Evolutionary conservation across 1,284 basidiomycete genomes (phyloP).

Genomic region (Boletus coffeatus): DNA sequence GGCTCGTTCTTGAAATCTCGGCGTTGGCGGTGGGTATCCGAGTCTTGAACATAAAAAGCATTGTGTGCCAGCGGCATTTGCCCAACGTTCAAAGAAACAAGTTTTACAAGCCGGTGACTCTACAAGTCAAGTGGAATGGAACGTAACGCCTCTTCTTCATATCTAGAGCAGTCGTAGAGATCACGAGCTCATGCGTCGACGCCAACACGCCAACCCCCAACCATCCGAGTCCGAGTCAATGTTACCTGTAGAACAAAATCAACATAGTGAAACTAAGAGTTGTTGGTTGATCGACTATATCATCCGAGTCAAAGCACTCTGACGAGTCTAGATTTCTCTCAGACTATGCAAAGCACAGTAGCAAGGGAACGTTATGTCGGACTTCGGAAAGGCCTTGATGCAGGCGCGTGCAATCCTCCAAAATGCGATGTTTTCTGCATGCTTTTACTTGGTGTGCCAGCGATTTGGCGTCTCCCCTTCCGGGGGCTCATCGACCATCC

Average conservation of each 20-base stretch:
- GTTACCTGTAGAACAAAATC: not conserved
- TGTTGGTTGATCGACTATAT: conserved; percentile 39
- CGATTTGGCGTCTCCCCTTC: conserved; percentile 40
- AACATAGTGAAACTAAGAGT: not conserved
- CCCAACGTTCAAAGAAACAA: conserved; percentile 44
- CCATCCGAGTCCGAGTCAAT: conserved; percentile 21
- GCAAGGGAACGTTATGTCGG: conserved; percentile 53
- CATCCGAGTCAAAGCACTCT: conserved; percentile 23
- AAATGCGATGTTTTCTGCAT: conserved; percentile 58
- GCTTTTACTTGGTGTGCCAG: not conserved
- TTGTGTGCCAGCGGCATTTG: not conserved
- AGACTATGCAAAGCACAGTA: conserved; percentile 56
- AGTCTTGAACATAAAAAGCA: conserved; percentile 32
- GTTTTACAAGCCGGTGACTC: conserved; percentile 44
- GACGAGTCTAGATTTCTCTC: conserved; percentile 36
- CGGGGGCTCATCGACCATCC: conserved; percentile 45
- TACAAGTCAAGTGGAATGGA: conserved; percentile 45
- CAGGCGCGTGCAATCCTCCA: conserved; percentile 66
- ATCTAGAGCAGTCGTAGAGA: conserved; percentile 48
- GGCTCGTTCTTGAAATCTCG: not conserved
- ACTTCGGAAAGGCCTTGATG: conserved; percentile 46
- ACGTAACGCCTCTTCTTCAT: conserved; percentile 43
- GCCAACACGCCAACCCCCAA: conserved; percentile 37
- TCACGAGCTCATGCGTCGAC: conserved; percentile 38
- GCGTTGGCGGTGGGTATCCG: conserved; percentile 32